These are phyloP conservation scores for Botrytis byssoidea DNA, from an alignment of 2,329 filamentous ascomycete genomes.

Conservation along the genomic window DNA sequence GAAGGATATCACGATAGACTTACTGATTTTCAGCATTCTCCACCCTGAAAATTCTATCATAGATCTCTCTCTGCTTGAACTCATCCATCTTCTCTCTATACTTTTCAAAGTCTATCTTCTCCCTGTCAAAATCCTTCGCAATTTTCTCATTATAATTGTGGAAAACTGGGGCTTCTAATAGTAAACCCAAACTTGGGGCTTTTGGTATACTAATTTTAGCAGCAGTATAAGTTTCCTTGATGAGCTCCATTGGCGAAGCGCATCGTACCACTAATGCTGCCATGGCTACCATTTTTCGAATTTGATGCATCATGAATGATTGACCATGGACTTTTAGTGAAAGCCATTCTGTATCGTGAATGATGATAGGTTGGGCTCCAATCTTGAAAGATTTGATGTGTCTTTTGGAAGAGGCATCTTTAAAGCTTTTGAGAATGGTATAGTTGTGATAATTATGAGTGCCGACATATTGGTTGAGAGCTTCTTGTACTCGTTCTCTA, in stretches of 20 bases:
- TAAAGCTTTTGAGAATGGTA: slow-evolving; percentile 81
- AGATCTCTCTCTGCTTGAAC: slow-evolving; percentile 92
- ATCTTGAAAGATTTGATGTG: slow-evolving; percentile 90
- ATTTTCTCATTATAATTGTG: slow-evolving; percentile 80
- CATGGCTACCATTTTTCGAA: slow-evolving; percentile 98
- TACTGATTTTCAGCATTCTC: slow-evolving; percentile 86
- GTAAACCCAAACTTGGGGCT: slow-evolving; percentile 81
- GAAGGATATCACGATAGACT: slow-evolving; percentile 40
- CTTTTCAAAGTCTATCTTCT: slow-evolving; percentile 74
- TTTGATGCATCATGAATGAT: slow-evolving; percentile 99
- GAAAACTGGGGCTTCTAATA: slow-evolving; percentile 90
- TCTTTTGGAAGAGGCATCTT: slow-evolving; percentile 81
- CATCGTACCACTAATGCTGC: slow-evolving; percentile 80
- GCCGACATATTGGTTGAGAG: slow-evolving; percentile 73
- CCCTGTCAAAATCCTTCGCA: slow-evolving; percentile 58
- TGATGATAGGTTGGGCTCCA: slow-evolving; percentile 73
- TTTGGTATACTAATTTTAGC: slow-evolving; percentile 86
- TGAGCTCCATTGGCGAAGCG: slow-evolving; percentile 69
- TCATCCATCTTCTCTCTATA: slow-evolving; percentile 76
- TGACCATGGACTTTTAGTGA: slow-evolving; percentile 95
- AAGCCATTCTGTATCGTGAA: slow-evolving; percentile 92
- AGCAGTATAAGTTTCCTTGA: slow-evolving; percentile 70
- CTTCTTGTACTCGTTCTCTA: slow-evolving; percentile 70
- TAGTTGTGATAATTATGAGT: slow-evolving; percentile 97
- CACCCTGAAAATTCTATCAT: slow-evolving; percentile 84